Percentiles rank a stretch among this genome's conserved stretches.
Evolutionary conservation across 2,329 filamentous ascomycete genomes (phyloP).

Genomic region (Thelonectria blattea): DNA sequence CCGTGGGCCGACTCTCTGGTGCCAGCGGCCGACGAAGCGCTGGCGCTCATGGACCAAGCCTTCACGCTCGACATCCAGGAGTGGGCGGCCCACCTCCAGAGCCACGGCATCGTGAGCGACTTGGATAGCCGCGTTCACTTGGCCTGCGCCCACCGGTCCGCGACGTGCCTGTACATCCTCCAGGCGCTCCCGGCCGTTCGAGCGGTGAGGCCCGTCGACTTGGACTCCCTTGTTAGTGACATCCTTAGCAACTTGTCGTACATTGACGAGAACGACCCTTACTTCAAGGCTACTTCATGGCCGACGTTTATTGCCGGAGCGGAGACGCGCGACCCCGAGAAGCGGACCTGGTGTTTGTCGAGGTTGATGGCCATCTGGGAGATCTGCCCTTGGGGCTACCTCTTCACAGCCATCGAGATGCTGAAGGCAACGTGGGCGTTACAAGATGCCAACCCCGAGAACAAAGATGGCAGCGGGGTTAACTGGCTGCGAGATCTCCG

Average conservation of each 20-base stretch:
- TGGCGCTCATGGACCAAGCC: conserved; percentile 49
- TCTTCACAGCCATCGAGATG: conserved; percentile 57
- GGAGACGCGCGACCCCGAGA: conserved; percentile 54
- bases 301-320: conserved; percentile 64
- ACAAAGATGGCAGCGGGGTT: conserved; percentile 28
- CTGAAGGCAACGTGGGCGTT: conserved; percentile 55
- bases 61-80: conserved; percentile 49
- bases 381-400: conserved; percentile 57
- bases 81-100: conserved; percentile 50
- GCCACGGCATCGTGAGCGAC: conserved; percentile 45
- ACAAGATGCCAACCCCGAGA: conserved; percentile 42
- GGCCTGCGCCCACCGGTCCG: conserved; percentile 54
- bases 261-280: conserved; percentile 54
- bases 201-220: conserved; percentile 47
- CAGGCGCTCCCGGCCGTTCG: conserved; percentile 49
- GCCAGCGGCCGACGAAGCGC: conserved; percentile 44
- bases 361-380: conserved; percentile 53
- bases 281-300: conserved; percentile 67
- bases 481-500: conserved; percentile 53
- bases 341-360: conserved; percentile 58
- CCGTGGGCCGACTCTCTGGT: conserved; percentile 41
- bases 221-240: conserved; percentile 54
- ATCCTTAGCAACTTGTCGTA: conserved; percentile 57
- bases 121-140: conserved; percentile 51
- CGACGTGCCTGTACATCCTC: conserved; percentile 55